Percentiles rank a stretch among this genome's conserved stretches.
These are phyloP conservation scores for Diaporthe sp. DNA, from an alignment of 2,329 filamentous ascomycete genomes.

Conservation along the genomic window DNA sequence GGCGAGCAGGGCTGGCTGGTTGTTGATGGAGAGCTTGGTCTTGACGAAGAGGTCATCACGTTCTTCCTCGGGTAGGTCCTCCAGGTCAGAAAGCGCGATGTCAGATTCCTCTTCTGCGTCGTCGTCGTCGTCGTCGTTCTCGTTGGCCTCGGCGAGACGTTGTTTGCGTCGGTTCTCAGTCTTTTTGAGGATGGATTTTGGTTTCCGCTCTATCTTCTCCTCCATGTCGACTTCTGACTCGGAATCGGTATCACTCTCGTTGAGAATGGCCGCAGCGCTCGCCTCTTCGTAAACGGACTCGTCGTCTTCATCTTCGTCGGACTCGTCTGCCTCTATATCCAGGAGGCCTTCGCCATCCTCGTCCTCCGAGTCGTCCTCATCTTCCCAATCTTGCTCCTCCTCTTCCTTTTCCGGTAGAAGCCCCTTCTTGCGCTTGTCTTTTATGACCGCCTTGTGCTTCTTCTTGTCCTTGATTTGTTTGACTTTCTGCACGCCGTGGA, in stretches of 20 bases:
- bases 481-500: constrained; percentile 43
- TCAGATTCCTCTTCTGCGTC: constrained; percentile 83
- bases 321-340: constrained; percentile 43
- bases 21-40: constrained; percentile 97
- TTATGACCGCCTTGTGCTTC: constrained; percentile 57
- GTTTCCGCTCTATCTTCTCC: constrained; percentile 71
- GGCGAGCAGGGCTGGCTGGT: constrained; percentile 86
- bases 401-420: constrained; percentile 45
- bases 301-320: constrained; percentile 50
- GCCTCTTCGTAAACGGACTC: constrained; percentile 44
- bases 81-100: constrained; percentile 87
- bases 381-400: constrained; percentile 51
- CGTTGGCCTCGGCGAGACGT: constrained; percentile 58
- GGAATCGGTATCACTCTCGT: constrained; percentile 70
- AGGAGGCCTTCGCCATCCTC: constrained; percentile 44
- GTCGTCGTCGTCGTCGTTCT: constrained; percentile 76
- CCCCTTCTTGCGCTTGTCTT: constrained; percentile 56
- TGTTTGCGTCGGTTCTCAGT: constrained; percentile 55
- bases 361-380: constrained; percentile 54
- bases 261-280: constrained; percentile 59
- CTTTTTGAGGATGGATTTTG: constrained; percentile 59
- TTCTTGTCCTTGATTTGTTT: constrained; percentile 66
- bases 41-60: constrained; percentile 90
- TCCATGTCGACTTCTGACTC: constrained; percentile 86
- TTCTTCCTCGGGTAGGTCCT: constrained; percentile 77